Evolutionary conservation across 1,284 basidiomycete species (phyloP), one percentile per base, ranked within the genome.

Genomic region (Omphalotus olearius): DNA sequence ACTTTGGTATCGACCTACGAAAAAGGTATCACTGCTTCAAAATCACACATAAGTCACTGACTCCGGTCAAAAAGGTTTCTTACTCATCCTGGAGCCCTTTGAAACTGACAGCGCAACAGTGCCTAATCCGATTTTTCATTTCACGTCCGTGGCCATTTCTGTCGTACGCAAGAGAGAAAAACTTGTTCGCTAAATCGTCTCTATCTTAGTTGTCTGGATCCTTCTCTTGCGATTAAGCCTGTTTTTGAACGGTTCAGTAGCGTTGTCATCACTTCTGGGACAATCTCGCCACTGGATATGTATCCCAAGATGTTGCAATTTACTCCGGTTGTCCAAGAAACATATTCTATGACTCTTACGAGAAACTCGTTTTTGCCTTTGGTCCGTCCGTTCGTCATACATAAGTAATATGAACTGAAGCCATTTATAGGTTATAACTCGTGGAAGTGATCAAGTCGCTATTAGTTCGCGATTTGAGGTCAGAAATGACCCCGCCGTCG

Each of bases 271-370:
- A 99, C 97, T 0, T 98, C 93, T 11, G 97, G 97, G 61, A 99
- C 97, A 28, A 95, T 99, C 61, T 98, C 94, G 6, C 97, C 97
- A 4, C 73, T 99, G 52, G 97, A 99, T 72, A 99, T 99, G 97
- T 97, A 99, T 69, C 97, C 97, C 18, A 99, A 99, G 71, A 99
- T 99, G 90, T 79, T 99, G 40, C 93, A 96, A 62, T 99, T 99
- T 67, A 93, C 93, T 28, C 95, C 97, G 2, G 93, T 97, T 18
- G 91, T 98, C 9, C 91, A 97, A 71, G 96, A 98, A 69, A 92
- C 91, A 2, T 99, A 99, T 71, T 83, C 96, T 2, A 99, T 99
- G 97, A 98, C 97, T 11, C 80, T 99, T 30, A 91, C 93, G 3
- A 83, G 97, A 53, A 97, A 98, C 64, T 93, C 94, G 54, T 99